Percentiles rank a stretch among this genome's conserved stretches.
Conservation (phyloP, 2,329 filamentous ascomycete genomes). For the Pseudocercospora cruenta region DNA sequence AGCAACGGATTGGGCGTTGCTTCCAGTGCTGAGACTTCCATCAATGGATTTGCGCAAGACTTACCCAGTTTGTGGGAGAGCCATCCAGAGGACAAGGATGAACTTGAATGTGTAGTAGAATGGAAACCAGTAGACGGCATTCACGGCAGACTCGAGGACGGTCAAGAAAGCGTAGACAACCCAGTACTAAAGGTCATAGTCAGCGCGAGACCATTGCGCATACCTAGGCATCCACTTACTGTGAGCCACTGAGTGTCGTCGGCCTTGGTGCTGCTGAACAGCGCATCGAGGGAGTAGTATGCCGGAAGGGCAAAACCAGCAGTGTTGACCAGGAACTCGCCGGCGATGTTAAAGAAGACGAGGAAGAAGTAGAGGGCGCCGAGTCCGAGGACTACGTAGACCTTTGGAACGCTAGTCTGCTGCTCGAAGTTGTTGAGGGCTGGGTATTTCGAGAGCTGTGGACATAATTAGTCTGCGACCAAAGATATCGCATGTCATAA, state of each 20-base stretch:
- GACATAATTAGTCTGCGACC: constrained; percentile 14
- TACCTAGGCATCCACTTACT: constrained; percentile 33
- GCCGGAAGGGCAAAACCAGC: constrained; percentile 81
- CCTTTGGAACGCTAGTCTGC: constrained; percentile 80
- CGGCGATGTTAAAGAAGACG: constrained; percentile 89
- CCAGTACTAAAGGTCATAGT: constrained; percentile 66
- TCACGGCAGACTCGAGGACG: constrained; percentile 79
- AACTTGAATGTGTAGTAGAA: constrained; percentile 99
- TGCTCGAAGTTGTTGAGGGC: constrained; percentile 83
- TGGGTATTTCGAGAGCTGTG: constrained; percentile 82
- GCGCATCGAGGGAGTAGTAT: constrained; percentile 80
- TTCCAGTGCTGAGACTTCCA: background rate
- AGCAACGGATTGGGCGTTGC: background rate
- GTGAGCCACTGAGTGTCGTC: constrained; percentile 83
- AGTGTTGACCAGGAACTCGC: constrained; percentile 84
- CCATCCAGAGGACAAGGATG: constrained; percentile 94
- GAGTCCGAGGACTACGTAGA: constrained; percentile 77
- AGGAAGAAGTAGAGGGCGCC: constrained; percentile 84
- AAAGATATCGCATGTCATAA: background rate
- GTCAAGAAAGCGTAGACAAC: constrained; percentile 83
- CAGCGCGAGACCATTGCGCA: constrained; percentile 13
- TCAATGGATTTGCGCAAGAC: constrained; percentile 41
- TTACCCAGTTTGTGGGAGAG: constrained; percentile 91
- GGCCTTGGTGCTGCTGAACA: constrained; percentile 71
- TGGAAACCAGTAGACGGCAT: constrained; percentile 88